These are phyloP conservation scores for Pogostemon cablin DNA, from an alignment of 257 asterid species.

Conservation along the genomic window DNA sequence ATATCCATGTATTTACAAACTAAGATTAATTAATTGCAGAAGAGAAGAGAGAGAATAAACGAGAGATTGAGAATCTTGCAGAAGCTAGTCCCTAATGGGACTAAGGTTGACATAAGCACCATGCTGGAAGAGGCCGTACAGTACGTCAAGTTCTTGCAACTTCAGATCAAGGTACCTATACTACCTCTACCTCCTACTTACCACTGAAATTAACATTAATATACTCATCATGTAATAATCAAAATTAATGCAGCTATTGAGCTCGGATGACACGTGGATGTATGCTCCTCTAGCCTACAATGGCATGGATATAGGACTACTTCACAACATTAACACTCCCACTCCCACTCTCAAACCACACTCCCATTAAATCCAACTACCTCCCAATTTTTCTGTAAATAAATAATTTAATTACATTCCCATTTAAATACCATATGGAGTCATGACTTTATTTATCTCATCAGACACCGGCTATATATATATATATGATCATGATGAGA, in stretches of 20 bases:
- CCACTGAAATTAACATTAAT: no score
- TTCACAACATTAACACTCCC: constrained; percentile 35
- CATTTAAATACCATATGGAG: not conserved
- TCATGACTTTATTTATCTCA: no score
- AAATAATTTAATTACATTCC: constrained; percentile 6
- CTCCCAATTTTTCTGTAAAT: constrained; percentile 36
- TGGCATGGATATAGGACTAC: constrained; percentile 62
- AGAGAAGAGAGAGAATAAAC: constrained; percentile 58
- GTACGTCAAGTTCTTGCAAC: constrained; percentile 60
- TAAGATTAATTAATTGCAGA: constrained; percentile 30
- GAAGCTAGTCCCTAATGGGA: constrained; percentile 61
- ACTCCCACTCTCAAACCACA: constrained; percentile 32
- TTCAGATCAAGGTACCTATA: constrained; percentile 55
- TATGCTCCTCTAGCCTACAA: constrained; percentile 70
- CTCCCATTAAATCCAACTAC: constrained; percentile 9
- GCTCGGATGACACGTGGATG: constrained; percentile 75
- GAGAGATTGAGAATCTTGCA: constrained; percentile 57
- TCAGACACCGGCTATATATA: no score
- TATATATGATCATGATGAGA: no score
- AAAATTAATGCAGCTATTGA: constrained; percentile 51
- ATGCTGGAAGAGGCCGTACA: constrained; percentile 68
- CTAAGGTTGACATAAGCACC: constrained; percentile 66
- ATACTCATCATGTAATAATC: no score
- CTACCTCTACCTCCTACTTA: no score
- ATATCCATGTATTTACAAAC: no score